phyloP scores from a whole-genome alignment of 2,329 filamentous ascomycete species.

The Eutypa lata region DNA sequence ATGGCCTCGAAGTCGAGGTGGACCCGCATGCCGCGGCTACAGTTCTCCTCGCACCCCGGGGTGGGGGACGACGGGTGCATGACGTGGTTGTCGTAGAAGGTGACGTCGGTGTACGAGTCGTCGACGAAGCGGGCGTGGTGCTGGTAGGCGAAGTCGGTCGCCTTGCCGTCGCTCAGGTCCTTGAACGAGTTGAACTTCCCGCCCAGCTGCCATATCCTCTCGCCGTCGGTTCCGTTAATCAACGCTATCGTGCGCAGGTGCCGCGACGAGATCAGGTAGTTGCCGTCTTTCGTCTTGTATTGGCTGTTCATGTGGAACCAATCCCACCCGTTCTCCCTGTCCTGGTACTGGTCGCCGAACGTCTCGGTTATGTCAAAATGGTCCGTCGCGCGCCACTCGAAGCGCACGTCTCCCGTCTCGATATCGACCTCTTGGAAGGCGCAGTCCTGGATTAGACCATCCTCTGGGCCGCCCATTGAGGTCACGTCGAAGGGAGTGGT shows the following conservation, averaged over 20 bases:
- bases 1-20: slow-evolving; percentile 38
- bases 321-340: slow-evolving; percentile 24
- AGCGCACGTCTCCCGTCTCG: slow-evolving; percentile 7
- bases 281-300: slow-evolving; percentile 31
- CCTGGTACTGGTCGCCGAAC: slow-evolving; percentile 4
- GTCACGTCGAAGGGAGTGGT: slow-evolving; percentile 4
- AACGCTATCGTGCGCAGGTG: slow-evolving; percentile 29
- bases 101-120: slow-evolving; percentile 25
- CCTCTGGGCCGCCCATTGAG: slow-evolving; percentile 4
- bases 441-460: slow-evolving; percentile 8
- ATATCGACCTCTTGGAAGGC: slow-evolving; percentile 12
- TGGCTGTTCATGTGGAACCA: slow-evolving; percentile 39
- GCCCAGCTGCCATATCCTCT: slow-evolving; percentile 35
- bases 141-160: slow-evolving; percentile 36
- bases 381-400: slow-evolving; percentile 11
- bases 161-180: slow-evolving; percentile 32
- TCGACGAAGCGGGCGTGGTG: slow-evolving; percentile 36
- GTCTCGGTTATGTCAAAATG: slow-evolving; percentile 19
- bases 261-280: slow-evolving; percentile 36
- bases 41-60: slow-evolving; percentile 23
- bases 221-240: slow-evolving; percentile 30
- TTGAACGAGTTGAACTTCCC: slow-evolving; percentile 34
- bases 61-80: slow-evolving; percentile 22
- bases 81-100: slow-evolving; percentile 37
- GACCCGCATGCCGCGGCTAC: slow-evolving; percentile 43